phyloP scores from a whole-genome alignment of 2,329 filamentous ascomycete species.

The Monilinia vaccinii-corymbosi region DNA sequence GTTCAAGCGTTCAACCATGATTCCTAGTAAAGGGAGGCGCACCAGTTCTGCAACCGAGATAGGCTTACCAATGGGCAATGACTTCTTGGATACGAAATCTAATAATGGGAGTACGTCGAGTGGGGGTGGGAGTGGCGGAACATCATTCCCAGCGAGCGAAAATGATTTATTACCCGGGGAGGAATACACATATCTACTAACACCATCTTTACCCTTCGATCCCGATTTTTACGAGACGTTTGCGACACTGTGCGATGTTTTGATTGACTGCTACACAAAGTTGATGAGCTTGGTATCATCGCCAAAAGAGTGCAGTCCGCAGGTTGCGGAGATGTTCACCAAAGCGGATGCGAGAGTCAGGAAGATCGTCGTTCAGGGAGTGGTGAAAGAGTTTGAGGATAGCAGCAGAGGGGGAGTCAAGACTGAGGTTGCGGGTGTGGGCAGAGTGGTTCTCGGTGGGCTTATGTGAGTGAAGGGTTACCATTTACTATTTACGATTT shows the following conservation, averaged over 20 bases:
- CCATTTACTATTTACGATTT: too few species aligned
- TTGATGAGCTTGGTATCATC: conserved; percentile 68
- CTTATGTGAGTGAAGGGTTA: conserved; percentile 47
- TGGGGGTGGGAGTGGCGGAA: conserved; percentile 29
- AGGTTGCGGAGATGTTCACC: conserved; percentile 73
- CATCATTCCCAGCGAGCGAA: conserved; percentile 45
- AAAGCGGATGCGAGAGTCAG: conserved; percentile 81
- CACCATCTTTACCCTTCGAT: conserved; percentile 88
- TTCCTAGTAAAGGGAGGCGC: conserved; percentile 47
- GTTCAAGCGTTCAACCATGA: conserved; percentile 55
- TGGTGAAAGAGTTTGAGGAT: conserved; percentile 91
- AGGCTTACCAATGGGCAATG: conserved; percentile 41
- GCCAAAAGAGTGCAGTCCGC: conserved; percentile 60
- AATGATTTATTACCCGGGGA: conserved; percentile 69
- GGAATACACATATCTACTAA: conserved; percentile 80
- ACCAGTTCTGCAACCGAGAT: conserved; percentile 52
- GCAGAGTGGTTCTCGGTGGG: conserved; percentile 81
- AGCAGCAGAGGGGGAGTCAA: conserved; percentile 66
- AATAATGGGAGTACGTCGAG: conserved; percentile 33
- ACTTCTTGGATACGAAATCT: conserved; percentile 39
- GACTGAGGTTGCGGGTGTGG: conserved; percentile 74
- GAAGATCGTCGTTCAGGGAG: conserved; percentile 79
- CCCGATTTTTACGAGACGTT: conserved; percentile 97
- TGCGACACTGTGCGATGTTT: conserved; percentile 85
- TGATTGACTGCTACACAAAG: conserved; percentile 84